Percentiles rank a stretch among this genome's conserved stretches.
phyloP scores from a whole-genome alignment of 306 rosid genomes.

The Casuarina cunninghamiana region DNA sequence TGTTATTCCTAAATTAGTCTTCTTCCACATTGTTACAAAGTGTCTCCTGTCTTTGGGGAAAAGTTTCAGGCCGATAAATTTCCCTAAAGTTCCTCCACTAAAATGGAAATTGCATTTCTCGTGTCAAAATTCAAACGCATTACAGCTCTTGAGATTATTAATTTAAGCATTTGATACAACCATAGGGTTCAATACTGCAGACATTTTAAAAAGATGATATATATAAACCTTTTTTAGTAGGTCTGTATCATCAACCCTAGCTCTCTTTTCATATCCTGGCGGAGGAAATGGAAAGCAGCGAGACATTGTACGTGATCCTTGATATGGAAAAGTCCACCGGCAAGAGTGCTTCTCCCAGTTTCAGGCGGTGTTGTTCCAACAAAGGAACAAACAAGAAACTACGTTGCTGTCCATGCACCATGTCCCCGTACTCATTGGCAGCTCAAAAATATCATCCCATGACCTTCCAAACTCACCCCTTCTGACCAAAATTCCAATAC shows the following conservation, averaged over 20 bases:
- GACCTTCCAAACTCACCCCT: background rate
- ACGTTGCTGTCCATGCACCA: constrained; percentile 25
- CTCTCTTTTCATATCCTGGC: constrained; percentile 23
- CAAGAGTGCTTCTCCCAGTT: constrained; percentile 18
- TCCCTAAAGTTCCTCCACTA: constrained; percentile 3
- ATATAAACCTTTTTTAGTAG: constrained; percentile 25
- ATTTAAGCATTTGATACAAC: background rate
- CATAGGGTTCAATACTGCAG: background rate
- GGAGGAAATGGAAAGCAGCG: constrained; percentile 30
- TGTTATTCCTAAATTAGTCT: background rate
- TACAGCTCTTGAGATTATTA: background rate
- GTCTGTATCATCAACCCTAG: constrained; percentile 17
- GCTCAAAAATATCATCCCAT: constrained; percentile 1
- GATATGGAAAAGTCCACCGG: constrained; percentile 5
- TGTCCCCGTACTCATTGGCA: constrained; percentile 16
- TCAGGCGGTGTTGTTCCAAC: constrained; percentile 20
- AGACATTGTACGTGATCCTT: constrained; percentile 21
- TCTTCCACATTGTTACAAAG: background rate
- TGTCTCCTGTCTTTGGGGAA: background rate
- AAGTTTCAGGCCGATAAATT: background rate
- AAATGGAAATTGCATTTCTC: background rate
- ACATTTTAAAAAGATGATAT: background rate
- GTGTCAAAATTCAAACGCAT: background rate
- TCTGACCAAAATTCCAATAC: background rate
- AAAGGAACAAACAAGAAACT: constrained; percentile 20